Percentiles rank a stretch among this genome's conserved stretches.
Conservation (phyloP, 306 rosid genomes). For the Begonia loranthoides region DNA sequence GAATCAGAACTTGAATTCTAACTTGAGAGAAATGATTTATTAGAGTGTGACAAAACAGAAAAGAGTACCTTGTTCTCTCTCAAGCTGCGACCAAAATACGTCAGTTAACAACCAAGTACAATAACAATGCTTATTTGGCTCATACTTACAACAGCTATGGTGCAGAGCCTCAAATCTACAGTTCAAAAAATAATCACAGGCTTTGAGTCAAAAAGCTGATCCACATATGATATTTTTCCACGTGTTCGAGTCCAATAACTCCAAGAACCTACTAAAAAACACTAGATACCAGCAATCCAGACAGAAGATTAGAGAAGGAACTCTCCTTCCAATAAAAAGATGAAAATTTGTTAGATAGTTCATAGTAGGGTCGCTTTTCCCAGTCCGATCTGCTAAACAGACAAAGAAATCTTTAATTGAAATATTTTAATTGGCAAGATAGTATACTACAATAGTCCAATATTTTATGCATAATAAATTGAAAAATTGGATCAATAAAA, state of each 20-base stretch:
- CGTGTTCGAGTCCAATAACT: background rate
- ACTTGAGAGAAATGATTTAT: too few species aligned
- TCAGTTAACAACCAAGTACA: background rate
- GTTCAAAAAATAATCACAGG: background rate
- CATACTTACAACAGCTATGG: background rate
- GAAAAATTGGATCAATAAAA: too few species aligned
- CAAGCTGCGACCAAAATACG: background rate
- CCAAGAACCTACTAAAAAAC: background rate
- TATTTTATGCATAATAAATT: too few species aligned
- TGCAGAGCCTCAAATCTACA: background rate
- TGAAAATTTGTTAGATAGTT: slow-evolving; percentile 8
- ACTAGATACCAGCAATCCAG: slow-evolving; percentile 20
- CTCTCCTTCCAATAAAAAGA: slow-evolving; percentile 1
- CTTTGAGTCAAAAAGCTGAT: background rate
- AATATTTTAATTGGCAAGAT: too few species aligned
- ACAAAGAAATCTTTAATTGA: too few species aligned
- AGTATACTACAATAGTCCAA: too few species aligned
- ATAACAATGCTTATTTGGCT: background rate
- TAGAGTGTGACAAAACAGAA: too few species aligned
- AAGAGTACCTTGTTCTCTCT: too few species aligned
- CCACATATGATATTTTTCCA: background rate
- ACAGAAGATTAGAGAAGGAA: slow-evolving; percentile 14
- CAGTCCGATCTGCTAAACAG: too few species aligned
- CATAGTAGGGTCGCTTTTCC: slow-evolving; percentile 5
- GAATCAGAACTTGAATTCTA: too few species aligned